Conservation (phyloP, 148 eudicot species). For the Silene latifolia region DNA sequence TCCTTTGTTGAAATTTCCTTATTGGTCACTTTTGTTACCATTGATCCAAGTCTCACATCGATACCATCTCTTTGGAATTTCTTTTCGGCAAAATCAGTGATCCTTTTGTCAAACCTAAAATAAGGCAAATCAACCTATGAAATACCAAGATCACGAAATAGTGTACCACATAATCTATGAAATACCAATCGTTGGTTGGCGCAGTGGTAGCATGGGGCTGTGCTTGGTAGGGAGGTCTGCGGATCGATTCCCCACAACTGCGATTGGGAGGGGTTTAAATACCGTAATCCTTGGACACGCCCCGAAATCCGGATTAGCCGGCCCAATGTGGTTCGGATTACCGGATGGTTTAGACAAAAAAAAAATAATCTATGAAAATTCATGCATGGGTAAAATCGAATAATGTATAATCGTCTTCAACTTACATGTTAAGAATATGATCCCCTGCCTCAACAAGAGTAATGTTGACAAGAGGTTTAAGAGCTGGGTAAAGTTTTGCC, state of each 20-base stretch:
- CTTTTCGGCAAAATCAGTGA: conserved; percentile 56
- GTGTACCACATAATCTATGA: not conserved
- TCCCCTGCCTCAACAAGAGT: conserved; percentile 61
- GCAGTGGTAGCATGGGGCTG: no score
- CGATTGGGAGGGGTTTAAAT: no score
- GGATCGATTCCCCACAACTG: no score
- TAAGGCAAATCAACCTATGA: not conserved
- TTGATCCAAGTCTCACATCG: conserved; percentile 41
- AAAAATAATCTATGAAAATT: no score
- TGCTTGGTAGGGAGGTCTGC: no score
- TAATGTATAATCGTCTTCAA: not conserved
- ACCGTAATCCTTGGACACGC: no score
- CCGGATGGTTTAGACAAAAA: no score
- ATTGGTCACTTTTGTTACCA: conserved; percentile 45
- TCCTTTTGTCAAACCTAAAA: conserved; percentile 65
- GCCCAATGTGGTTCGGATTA: no score
- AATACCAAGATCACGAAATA: no score
- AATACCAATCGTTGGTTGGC: no score
- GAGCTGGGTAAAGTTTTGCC: conserved; percentile 43
- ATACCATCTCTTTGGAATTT: conserved; percentile 66
- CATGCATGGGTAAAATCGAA: not conserved
- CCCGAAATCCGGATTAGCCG: no score
- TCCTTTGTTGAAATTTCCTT: conserved; percentile 39
- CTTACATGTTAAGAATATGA: conserved; percentile 68
- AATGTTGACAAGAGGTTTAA: conserved; percentile 45